These are phyloP conservation scores for Cyclotella choctawhatcheeana DNA, from an alignment of 108 stramenopile species.

Conservation along the genomic window DNA sequence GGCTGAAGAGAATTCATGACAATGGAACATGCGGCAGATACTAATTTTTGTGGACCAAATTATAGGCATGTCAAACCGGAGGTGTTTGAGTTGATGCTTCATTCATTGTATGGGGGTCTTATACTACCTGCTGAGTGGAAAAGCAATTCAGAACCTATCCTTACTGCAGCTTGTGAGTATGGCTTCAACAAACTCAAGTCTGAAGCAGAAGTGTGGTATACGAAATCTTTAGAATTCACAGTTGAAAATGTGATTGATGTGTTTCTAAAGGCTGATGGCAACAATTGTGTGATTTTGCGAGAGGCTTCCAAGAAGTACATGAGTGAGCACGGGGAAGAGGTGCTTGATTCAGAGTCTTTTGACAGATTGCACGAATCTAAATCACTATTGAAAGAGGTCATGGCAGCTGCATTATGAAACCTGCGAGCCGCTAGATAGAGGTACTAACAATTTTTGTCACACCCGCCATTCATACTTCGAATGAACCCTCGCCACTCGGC, in stretches of 20 bases:
- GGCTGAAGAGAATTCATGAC: no score
- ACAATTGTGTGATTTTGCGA: not conserved
- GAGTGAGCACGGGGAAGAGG: not conserved
- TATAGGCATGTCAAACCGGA: not conserved
- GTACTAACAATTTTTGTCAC: no score
- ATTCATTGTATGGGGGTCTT: not conserved
- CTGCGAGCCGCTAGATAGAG: no score
- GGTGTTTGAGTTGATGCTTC: not conserved
- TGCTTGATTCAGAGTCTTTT: not conserved
- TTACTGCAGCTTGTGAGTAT: not conserved
- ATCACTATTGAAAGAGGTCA: not conserved
- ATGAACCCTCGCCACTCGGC: no score
- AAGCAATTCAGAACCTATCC: not conserved
- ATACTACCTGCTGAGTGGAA: not conserved
- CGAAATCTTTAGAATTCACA: not conserved
- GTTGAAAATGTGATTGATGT: not conserved
- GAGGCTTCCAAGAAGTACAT: not conserved
- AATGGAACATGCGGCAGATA: no score
- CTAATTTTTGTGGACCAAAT: no score
- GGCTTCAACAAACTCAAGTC: not conserved
- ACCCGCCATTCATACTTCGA: no score
- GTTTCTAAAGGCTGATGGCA: not conserved
- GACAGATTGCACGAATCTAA: not conserved
- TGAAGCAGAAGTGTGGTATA: slow-evolving; percentile 1
- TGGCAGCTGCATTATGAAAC: no score